Base-by-base conservation (phyloP, 768 basidiomycete species). In the Nidula microcarpa region DNA sequence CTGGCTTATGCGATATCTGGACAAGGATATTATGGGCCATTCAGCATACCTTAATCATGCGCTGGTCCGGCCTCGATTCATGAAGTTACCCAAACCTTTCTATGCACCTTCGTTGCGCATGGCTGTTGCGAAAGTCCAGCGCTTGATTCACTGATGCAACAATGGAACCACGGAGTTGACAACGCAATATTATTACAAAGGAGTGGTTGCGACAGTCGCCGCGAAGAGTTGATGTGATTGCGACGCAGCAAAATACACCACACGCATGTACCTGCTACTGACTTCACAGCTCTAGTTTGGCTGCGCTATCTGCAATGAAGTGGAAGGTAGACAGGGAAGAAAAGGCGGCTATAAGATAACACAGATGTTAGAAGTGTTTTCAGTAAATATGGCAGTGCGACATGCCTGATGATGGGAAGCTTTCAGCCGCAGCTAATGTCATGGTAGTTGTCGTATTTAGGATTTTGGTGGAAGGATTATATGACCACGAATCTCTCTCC, bases 251-350 rank as follows among this genome's bases (percentile, higher is more conserved):
- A 30, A 30, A 30, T 41, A 41, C 39, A 41, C 16, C 3, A 41
- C 39, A 13, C 4, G 39, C 11, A 41, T 41, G 16, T 41, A 13
- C 16, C 44, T 3, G 13, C 10, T n/a, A 46, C 23, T 14, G 13
- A 23, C 10, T 10, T 62, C 51, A 73, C 2, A 63, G 55, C 57
- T 84, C 82, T 52, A 82, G 61, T 51, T 64, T 72, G 10, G 78
- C 80, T 3, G 85, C 80, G 57, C 80, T 81, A 57, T 80, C 72
- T 0, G 79, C 74, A 6, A 86, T 77, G 23, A 76, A 65, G 33
- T 77, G 59, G 61, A 86, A 80, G 5, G 77, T 75, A 23, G 62
- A 59, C 54, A 84, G 62, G 2, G 78, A 75, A 5, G 82, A 82
- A 53, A 71, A 67, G 13, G 58, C 75, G 76, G 47, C 16, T 51